Percentiles rank a stretch among this genome's conserved stretches.
These are phyloP conservation scores for Zanthoxylum bungeanum DNA, from an alignment of 345 rosid species.

Conservation along the genomic window DNA sequence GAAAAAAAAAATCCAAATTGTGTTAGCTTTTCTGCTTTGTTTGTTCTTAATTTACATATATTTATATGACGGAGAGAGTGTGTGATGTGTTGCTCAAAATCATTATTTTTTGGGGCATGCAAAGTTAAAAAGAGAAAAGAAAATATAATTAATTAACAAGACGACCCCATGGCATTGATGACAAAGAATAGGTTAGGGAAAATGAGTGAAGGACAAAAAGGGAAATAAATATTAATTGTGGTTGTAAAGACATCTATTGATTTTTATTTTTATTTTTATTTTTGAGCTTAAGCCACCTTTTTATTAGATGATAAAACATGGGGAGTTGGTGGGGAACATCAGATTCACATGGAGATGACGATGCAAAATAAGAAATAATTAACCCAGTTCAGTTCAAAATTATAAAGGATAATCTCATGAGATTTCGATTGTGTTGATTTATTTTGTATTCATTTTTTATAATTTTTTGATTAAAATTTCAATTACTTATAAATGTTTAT, in stretches of 20 bases:
- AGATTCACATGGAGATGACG: neutral
- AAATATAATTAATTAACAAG: neutral
- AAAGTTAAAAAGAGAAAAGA: neutral
- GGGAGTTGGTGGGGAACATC: neutral
- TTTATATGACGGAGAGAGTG: neutral
- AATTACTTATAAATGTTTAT: too few relatives aligned
- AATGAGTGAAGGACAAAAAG: slow-evolving; percentile 12
- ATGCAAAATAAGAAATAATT: neutral
- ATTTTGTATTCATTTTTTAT: too few relatives aligned
- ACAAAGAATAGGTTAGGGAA: slow-evolving; percentile 3
- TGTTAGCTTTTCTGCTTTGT: neutral
- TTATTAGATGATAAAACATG: neutral
- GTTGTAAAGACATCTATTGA: neutral
- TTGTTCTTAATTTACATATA: neutral
- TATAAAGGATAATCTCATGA: too few relatives aligned
- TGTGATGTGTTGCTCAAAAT: neutral
- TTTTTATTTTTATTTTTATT: too few relatives aligned
- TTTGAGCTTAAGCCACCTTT: neutral
- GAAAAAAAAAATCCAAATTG: neutral
- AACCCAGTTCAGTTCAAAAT: neutral
- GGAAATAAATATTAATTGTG: slow-evolving; percentile 7
- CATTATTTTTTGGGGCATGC: neutral
- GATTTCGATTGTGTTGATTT: too few relatives aligned
- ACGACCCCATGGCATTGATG: slow-evolving; percentile 25
- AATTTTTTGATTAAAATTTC: too few relatives aligned